Conservation (phyloP, 257 asterid genomes). For the Mentha longifolia region DNA sequence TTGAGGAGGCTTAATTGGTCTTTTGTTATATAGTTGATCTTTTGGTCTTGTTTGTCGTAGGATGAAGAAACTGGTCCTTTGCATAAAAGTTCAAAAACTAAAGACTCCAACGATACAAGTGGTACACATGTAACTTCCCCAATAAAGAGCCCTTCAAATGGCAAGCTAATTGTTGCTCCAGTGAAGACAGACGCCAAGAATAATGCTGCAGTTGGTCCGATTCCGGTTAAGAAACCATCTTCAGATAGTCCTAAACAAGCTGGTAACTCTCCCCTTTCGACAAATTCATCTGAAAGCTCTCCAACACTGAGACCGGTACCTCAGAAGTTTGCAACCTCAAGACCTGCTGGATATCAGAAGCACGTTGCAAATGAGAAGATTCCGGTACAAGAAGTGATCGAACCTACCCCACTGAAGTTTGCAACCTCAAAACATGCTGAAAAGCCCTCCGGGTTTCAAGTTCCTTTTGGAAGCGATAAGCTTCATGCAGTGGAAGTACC, state of each 20-base stretch:
- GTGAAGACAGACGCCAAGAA: conserved; percentile 45
- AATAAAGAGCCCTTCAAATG: conserved; percentile 59
- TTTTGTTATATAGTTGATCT: neutral
- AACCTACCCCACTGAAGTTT: conserved; percentile 35
- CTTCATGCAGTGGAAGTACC: conserved; percentile 37
- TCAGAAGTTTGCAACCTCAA: conserved; percentile 41
- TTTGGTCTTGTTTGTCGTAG: conserved; percentile 43
- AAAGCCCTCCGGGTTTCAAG: conserved; percentile 39
- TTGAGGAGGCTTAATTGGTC: too few relatives aligned
- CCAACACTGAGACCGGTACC: conserved; percentile 40
- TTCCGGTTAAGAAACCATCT: conserved; percentile 43
- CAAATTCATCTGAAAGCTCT: conserved; percentile 46
- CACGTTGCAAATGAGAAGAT: conserved; percentile 42
- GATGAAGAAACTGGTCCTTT: conserved; percentile 49
- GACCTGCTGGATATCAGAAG: conserved; percentile 43
- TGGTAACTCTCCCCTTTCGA: conserved; percentile 35
- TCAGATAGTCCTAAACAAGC: conserved; percentile 49
- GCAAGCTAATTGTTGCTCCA: conserved; percentile 30
- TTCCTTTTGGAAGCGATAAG: conserved; percentile 40
- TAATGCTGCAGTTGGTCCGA: conserved; percentile 37
- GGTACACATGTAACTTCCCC: conserved; percentile 41
- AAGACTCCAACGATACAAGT: conserved; percentile 38
- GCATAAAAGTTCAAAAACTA: conserved; percentile 37
- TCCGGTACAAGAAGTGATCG: conserved; percentile 35
- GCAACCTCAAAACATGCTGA: conserved; percentile 42